A percentile compares a stretch with the other conserved stretches of the same genome.
Evolutionary conservation across 768 basidiomycete species (phyloP).

Genomic region (Rhodotorula taiwanensis): DNA sequence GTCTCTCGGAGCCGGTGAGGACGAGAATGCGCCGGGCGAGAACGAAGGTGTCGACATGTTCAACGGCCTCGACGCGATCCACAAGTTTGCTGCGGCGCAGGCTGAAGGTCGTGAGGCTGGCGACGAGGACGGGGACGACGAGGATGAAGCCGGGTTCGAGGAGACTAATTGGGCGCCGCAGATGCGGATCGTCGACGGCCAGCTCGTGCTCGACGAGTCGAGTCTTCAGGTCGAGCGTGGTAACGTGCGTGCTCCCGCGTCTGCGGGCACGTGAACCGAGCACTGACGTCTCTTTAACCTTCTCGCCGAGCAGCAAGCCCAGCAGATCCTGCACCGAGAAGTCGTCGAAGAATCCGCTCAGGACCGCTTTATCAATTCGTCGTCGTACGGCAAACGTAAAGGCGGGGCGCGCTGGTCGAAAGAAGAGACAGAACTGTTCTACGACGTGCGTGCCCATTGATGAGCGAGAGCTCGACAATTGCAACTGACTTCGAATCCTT

Average conservation of each 20-base stretch:
- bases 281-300: neutral
- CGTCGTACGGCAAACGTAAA: slow-evolving; percentile 69
- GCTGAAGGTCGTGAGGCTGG: slow-evolving; percentile 11
- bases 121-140: slow-evolving; percentile 47
- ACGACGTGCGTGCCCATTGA: slow-evolving; percentile 57
- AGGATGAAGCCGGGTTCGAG: slow-evolving; percentile 56
- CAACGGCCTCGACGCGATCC: neutral
- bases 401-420: slow-evolving; percentile 72
- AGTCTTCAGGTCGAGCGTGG: slow-evolving; percentile 70
- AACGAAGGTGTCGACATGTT: neutral
- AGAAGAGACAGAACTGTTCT: slow-evolving; percentile 85
- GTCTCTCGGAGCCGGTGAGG: neutral
- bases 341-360: slow-evolving; percentile 56
- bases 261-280: neutral
- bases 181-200: slow-evolving; percentile 78
- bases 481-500: neutral
- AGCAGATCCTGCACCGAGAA: slow-evolving; percentile 29
- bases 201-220: slow-evolving; percentile 78
- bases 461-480: too few relatives aligned
- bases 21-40: too few relatives aligned
- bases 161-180: slow-evolving; percentile 74
- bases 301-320: neutral
- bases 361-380: slow-evolving; percentile 77
- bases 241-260: slow-evolving; percentile 48
- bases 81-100: neutral